Base-by-base conservation (phyloP, 192 early-diverging fungal species). In the Globomyces pollinis-pini region DNA sequence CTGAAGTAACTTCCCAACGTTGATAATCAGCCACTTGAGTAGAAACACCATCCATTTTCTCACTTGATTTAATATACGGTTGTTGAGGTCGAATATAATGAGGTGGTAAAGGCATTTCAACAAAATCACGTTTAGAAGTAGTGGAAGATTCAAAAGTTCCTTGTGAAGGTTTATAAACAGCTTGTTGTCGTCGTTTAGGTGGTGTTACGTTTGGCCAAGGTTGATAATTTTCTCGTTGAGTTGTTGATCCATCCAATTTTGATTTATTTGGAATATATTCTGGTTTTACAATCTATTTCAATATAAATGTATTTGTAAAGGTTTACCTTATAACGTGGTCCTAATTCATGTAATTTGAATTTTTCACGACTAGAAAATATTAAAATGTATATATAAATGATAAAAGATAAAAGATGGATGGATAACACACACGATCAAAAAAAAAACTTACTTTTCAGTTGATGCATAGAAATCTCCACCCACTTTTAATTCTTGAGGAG, bases 281-380 rank as follows among this genome's bases (percentile, higher is more conserved):
- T 1, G 57, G 62, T 42, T 59, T 49, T 7, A 38, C 24, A 20
- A 35, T 41, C 35, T 28, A 13, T 6, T 33, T 15, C 35, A 20
- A 49, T 11, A n/a, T 20, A 1, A 35, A 50, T 23, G 35, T 66
- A 69, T 69, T 56, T 62, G 50, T n/a, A n/a, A n/a, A n/a, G n/a
- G n/a, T n/a, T n/a, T n/a, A n/a, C n/a, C n/a, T n/a, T n/a, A 39
- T 51, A 59, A 13, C 33, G 64, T 6, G 74, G 64, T 13, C 61
- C 66, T 21, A 76, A 29, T 5, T 64, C 52, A 47, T 70, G 68
- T 7, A 61, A 23, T 8, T 45, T 38, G 55, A 63, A 76, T 60
- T 72, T 68, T 42, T 72, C 74, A 24, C 70, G 74, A 60, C 74
- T 76, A 50, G 2, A 8, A n/a, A n/a, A n/a, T n/a, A n/a, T n/a